These are phyloP conservation scores for Aspergillus bertholletiae DNA, from an alignment of 495 filamentous ascomycete genomes.

Conservation along the genomic window DNA sequence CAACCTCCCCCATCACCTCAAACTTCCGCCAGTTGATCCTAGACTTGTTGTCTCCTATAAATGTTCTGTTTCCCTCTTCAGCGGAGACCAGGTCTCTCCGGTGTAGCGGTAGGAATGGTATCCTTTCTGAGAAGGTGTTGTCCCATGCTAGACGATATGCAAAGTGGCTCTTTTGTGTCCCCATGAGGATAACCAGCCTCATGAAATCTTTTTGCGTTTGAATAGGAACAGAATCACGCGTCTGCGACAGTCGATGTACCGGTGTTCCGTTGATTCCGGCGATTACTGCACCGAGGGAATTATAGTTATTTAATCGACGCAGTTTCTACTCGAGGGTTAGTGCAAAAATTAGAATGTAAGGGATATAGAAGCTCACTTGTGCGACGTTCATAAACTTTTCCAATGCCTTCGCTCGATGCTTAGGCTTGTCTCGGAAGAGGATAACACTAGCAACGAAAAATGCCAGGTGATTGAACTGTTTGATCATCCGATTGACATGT, in stretches of 20 bases:
- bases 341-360: background rate
- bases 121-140: constrained; percentile 83
- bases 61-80: constrained; percentile 88
- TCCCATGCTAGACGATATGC: constrained; percentile 96
- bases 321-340: constrained; percentile 51
- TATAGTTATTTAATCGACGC: constrained; percentile 93
- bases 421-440: constrained; percentile 89
- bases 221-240: constrained; percentile 68
- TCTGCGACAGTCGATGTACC: constrained; percentile 81
- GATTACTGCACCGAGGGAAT: constrained; percentile 86
- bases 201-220: constrained; percentile 77
- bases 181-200: constrained; percentile 87
- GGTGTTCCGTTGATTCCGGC: constrained; percentile 88
- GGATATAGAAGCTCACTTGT: constrained; percentile 34
- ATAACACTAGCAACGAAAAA: constrained; percentile 90
- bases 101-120: constrained; percentile 92
- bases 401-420: constrained; percentile 82
- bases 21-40: constrained; percentile 98
- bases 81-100: constrained; percentile 85
- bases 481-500: constrained; percentile 89
- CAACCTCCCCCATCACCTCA: constrained; percentile 89
- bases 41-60: constrained; percentile 67
- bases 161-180: constrained; percentile 83
- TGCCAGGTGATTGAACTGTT: constrained; percentile 93
- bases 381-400: constrained; percentile 94